Conservation (phyloP, 768 basidiomycete genomes). For the Saitozyma podzolica region DNA sequence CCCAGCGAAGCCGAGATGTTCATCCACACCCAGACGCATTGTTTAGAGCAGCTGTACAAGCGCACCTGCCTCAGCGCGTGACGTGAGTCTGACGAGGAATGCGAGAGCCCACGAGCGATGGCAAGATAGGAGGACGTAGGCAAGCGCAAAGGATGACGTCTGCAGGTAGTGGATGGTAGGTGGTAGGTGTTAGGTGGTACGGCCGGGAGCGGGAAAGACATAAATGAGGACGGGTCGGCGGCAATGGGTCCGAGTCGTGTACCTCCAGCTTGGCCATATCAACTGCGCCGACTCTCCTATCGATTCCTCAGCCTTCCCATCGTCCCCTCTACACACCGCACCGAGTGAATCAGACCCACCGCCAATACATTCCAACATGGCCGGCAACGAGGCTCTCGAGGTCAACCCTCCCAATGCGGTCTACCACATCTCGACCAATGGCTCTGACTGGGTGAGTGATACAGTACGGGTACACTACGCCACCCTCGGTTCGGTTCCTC, state of each 20-base stretch:
- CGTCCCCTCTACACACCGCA: background rate
- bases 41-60: no score
- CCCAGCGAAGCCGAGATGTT: no score
- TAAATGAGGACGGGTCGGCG: no score
- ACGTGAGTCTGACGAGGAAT: no score
- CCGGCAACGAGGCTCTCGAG: slow-evolving; percentile 28
- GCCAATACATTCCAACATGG: background rate
- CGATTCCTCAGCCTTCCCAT: background rate
- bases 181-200: no score
- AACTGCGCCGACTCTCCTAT: background rate
- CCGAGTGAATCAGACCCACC: background rate
- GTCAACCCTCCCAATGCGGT: slow-evolving; percentile 34
- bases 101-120: no score
- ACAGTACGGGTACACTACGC: background rate
- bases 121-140: no score
- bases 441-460: slow-evolving; percentile 56
- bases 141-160: no score
- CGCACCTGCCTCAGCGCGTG: no score
- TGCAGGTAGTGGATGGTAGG: no score
- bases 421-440: slow-evolving; percentile 55
- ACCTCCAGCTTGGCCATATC: background rate
- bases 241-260: background rate
- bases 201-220: no score
- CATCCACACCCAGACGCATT: no score
- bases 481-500: slow-evolving; percentile 34